Percentiles rank a stretch among this genome's conserved stretches.
These are phyloP conservation scores for Ceratonia siliqua DNA, from an alignment of 306 rosid genomes.

Conservation along the genomic window DNA sequence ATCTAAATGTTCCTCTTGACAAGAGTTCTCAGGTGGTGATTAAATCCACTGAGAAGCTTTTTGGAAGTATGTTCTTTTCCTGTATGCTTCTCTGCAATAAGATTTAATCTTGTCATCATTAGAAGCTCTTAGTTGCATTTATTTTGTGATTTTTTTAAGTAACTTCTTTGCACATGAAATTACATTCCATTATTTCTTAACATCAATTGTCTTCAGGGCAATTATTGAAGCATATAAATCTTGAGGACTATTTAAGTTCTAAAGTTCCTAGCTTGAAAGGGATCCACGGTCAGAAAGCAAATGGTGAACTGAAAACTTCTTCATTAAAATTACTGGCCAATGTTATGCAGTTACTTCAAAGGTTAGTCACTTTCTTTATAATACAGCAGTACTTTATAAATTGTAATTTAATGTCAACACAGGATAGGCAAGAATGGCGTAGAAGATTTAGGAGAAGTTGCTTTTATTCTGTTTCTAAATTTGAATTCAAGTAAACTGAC, in stretches of 20 bases:
- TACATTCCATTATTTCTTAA: conserved; percentile 21
- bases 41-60: conserved; percentile 79
- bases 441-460: no score
- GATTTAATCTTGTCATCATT: conserved; percentile 2
- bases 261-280: conserved; percentile 83
- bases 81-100: conserved; percentile 16
- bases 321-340: conserved; percentile 58
- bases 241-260: conserved; percentile 64
- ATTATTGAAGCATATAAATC: conserved; percentile 81
- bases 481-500: no score
- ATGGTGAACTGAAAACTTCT: conserved; percentile 65
- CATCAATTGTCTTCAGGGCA: conserved; percentile 59
- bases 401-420: conserved; percentile 9
- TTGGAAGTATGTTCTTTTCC: conserved; percentile 77
- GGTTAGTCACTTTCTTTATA: conserved; percentile 52
- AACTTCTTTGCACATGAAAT: conserved; percentile 9
- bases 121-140: background rate
- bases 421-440: background rate
- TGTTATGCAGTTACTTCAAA: conserved; percentile 67
- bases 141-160: background rate
- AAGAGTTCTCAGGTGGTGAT: conserved; percentile 78
- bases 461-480: no score
- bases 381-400: conserved; percentile 9
- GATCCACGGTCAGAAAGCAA: conserved; percentile 49
- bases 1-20: conserved; percentile 66